Evolutionary conservation across 83 land plant genomes (phyloP).

Genomic region (Picea abies): DNA sequence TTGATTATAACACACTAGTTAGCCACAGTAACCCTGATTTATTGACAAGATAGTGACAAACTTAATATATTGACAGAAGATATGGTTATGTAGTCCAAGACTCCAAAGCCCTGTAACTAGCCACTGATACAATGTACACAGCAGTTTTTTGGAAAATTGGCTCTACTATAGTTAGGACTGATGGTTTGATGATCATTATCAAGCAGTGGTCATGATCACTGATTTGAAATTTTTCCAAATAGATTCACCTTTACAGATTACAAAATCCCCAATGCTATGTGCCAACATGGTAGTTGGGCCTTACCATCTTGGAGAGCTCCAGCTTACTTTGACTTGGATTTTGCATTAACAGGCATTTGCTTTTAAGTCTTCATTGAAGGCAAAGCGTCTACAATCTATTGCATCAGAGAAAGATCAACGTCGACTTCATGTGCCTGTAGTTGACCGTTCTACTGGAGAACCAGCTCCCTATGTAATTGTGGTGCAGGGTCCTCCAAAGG

Average conservation of each 20-base stretch:
- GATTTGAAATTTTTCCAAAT: not conserved
- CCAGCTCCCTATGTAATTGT: constrained; percentile 89
- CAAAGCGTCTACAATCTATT: constrained; percentile 73
- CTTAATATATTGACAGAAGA: no score
- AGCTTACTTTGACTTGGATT: not conserved
- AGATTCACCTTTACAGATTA: not conserved
- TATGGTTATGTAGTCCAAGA: no score
- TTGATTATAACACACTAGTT: no score
- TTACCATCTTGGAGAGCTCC: not conserved
- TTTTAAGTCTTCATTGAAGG: constrained; percentile 80
- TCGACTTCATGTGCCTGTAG: constrained; percentile 80
- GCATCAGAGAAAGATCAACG: constrained; percentile 93
- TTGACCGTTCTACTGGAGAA: constrained; percentile 88
- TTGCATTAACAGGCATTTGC: constrained; percentile 77
- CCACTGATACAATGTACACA: no score
- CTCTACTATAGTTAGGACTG: no score
- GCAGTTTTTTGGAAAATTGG: no score
- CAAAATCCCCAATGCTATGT: not conserved
- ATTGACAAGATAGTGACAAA: no score
- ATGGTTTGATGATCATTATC: no score
- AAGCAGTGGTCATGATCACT: no score
- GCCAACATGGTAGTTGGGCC: not conserved
- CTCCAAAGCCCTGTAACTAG: no score
- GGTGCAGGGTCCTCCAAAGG: constrained; percentile 99
- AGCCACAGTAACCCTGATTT: no score